Conservation (phyloP, 2,329 filamentous ascomycete genomes). For the Aspergillus intermedius region DNA sequence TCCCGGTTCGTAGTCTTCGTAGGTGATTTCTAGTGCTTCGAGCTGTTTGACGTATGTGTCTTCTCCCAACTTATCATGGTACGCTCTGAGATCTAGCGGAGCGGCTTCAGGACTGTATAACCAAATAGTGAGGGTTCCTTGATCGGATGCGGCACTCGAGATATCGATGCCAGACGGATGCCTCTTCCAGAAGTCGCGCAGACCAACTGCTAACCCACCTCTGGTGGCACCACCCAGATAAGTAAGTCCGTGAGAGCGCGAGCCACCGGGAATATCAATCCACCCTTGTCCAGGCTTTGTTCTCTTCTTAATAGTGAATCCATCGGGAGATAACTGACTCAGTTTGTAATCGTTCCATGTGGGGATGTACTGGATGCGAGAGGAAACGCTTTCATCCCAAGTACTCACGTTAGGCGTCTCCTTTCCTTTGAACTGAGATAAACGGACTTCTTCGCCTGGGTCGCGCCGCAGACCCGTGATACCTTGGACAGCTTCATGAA, state of each 20-base stretch:
- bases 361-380: slow-evolving; percentile 51
- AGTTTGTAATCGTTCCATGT: slow-evolving; percentile 54
- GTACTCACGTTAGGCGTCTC: slow-evolving; percentile 1
- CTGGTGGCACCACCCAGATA: slow-evolving; percentile 53
- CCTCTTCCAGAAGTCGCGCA: slow-evolving; percentile 58
- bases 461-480: slow-evolving; percentile 53
- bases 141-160: slow-evolving; percentile 43
- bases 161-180: slow-evolving; percentile 56
- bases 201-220: slow-evolving; percentile 54
- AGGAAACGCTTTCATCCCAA: slow-evolving; percentile 42
- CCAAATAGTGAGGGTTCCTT: slow-evolving; percentile 53
- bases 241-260: slow-evolving; percentile 49
- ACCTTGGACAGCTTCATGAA: slow-evolving; percentile 54
- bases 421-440: slow-evolving; percentile 35
- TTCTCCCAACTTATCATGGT: slow-evolving; percentile 52
- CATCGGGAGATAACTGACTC: slow-evolving; percentile 53
- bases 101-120: slow-evolving; percentile 52
- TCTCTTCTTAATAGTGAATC: slow-evolving; percentile 55
- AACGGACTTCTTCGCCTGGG: slow-evolving; percentile 42
- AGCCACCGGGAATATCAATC: slow-evolving; percentile 46
- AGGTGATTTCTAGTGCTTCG: slow-evolving; percentile 57
- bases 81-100: slow-evolving; percentile 52
- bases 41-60: slow-evolving; percentile 53
- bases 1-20: slow-evolving; percentile 55
- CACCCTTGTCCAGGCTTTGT: slow-evolving; percentile 39